These are phyloP conservation scores for Skeletonema costatum DNA, from an alignment of 108 stramenopile species.

Conservation along the genomic window DNA sequence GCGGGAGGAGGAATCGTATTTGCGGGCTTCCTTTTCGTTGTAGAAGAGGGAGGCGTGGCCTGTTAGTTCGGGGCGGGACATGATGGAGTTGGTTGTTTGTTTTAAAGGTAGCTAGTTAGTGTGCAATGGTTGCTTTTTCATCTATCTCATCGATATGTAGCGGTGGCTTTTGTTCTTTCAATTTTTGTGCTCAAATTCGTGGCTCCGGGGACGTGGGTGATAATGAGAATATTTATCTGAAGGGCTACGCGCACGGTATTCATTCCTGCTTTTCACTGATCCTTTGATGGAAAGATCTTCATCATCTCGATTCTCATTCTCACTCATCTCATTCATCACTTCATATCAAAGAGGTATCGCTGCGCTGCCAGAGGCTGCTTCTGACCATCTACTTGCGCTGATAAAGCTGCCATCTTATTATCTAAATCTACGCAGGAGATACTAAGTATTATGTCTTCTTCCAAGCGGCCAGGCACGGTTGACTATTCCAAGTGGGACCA, in stretches of 20 bases:
- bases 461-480: conserved; percentile 4
- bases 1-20: conserved; percentile 94
- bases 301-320: too few relatives aligned
- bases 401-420: neutral
- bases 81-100: conserved; percentile 8
- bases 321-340: too few relatives aligned
- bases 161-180: neutral
- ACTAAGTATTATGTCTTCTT: conserved; percentile 2
- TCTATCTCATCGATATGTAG: too few relatives aligned
- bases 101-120: neutral
- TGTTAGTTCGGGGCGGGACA: conserved; percentile 93
- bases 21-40: conserved; percentile 93
- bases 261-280: too few relatives aligned
- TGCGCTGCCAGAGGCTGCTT: too few relatives aligned
- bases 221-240: neutral
- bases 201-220: neutral
- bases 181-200: too few relatives aligned
- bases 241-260: too few relatives aligned
- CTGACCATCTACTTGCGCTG: too few relatives aligned
- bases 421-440: neutral
- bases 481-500: conserved; percentile 11
- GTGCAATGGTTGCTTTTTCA: too few relatives aligned
- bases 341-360: too few relatives aligned
- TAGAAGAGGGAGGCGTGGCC: conserved; percentile 91
- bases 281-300: too few relatives aligned